Percentiles rank a stretch among this genome's conserved stretches.
Conservation (phyloP, 2,329 filamentous ascomycete genomes). For the Arthrobotrys sphaeroides region DNA sequence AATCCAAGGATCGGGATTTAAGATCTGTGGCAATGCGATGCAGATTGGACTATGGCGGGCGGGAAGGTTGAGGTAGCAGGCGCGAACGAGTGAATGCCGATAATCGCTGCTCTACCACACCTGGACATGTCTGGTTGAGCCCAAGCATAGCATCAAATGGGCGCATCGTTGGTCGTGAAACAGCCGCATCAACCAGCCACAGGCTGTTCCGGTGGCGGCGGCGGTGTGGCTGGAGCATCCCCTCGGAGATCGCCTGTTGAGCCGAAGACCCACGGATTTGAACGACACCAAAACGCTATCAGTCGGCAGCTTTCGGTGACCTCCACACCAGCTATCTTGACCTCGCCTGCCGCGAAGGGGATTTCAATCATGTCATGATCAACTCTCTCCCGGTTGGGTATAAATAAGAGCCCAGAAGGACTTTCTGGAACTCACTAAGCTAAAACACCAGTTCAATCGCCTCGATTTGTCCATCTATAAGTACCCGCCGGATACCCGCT, state of each 20-base stretch:
- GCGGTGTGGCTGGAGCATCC: background rate
- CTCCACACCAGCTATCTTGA: constrained; percentile 30
- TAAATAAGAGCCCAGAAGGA: constrained; percentile 18
- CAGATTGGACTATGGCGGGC: background rate
- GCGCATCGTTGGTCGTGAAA: background rate
- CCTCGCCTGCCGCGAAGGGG: constrained; percentile 19
- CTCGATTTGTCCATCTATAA: too few species aligned
- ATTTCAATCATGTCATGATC: constrained; percentile 23
- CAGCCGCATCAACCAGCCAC: background rate
- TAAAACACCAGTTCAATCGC: background rate
- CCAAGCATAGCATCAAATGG: background rate
- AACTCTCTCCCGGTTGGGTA: background rate
- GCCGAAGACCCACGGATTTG: constrained; percentile 42
- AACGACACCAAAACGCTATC: constrained; percentile 7
- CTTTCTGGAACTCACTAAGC: background rate
- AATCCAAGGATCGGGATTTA: background rate
- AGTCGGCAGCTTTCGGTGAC: constrained; percentile 29
- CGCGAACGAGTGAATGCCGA: background rate
- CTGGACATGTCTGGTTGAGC: background rate
- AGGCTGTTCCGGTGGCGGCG: background rate
- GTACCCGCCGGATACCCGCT: background rate
- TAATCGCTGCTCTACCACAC: background rate
- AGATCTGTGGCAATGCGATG: background rate
- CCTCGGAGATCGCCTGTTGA: constrained; percentile 46
- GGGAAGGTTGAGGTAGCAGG: background rate